Conservation (phyloP, 441 rosid genomes). For the Gossypium aridum region DNA sequence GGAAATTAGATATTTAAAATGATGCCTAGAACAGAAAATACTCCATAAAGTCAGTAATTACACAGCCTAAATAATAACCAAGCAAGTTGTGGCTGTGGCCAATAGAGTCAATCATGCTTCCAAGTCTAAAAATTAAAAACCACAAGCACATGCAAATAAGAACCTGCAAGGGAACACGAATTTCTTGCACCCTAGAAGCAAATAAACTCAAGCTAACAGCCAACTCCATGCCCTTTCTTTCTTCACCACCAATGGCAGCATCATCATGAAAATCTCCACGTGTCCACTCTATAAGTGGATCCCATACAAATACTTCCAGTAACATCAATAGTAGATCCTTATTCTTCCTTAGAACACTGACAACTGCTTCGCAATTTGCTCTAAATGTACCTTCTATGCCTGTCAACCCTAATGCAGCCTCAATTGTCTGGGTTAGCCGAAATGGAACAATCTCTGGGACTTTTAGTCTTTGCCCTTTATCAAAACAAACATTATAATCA, state of each 20-base stretch:
- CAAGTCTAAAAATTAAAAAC: not conserved
- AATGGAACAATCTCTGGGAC: constrained; percentile 98
- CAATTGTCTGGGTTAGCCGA: constrained; percentile 92
- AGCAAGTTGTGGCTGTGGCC: not conserved
- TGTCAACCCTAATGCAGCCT: constrained; percentile 88
- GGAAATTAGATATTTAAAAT: not conserved
- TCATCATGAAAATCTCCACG: constrained; percentile 97
- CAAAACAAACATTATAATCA: constrained; percentile 97
- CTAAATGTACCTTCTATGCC: constrained; percentile 91
- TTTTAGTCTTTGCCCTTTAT: constrained; percentile 90
- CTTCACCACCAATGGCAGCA: constrained; percentile 96
- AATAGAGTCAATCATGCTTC: constrained; percentile 10
- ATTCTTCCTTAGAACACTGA: constrained; percentile 78
- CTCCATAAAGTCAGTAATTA: constrained; percentile 5
- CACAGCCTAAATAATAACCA: constrained; percentile 10
- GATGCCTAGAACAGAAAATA: constrained; percentile 5
- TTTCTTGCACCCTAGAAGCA: constrained; percentile 98
- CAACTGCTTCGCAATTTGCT: constrained; percentile 87
- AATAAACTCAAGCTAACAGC: constrained; percentile 98
- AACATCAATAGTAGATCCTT: constrained; percentile 86
- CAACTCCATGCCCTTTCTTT: constrained; percentile 98
- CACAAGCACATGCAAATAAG: not conserved
- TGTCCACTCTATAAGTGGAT: constrained; percentile 99
- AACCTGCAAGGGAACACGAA: constrained; percentile 97
- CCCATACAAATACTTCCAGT: constrained; percentile 95